Conservation (phyloP, 306 rosid genomes). For the Notholithocarpus densiflorus region DNA sequence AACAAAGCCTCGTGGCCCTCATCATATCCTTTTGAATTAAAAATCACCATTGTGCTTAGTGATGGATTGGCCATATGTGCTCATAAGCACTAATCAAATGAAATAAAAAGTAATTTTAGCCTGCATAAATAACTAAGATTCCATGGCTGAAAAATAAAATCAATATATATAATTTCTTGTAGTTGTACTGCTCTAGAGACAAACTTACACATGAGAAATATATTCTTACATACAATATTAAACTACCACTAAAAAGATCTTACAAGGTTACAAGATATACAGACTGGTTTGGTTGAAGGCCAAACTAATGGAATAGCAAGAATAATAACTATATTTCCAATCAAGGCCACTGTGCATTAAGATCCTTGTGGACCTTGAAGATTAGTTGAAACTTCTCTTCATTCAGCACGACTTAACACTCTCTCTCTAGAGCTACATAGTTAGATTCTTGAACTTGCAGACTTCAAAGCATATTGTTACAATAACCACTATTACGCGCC, state of each 20-base stretch:
- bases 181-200: not conserved
- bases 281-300: slow-evolving; percentile 11
- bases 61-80: not conserved
- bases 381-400: not conserved
- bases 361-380: slow-evolving; percentile 5
- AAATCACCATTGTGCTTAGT: not conserved
- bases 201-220: slow-evolving; percentile 4
- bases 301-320: not conserved
- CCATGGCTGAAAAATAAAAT: slow-evolving; percentile 1
- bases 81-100: not conserved
- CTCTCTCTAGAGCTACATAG: not conserved
- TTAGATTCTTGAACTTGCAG: not conserved
- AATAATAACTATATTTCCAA: not conserved
- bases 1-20: not conserved
- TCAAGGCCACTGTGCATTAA: not conserved
- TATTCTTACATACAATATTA: not conserved
- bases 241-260: not conserved
- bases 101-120: not conserved
- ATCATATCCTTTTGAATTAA: not conserved
- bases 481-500: not conserved
- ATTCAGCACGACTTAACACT: not conserved
- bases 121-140: not conserved
- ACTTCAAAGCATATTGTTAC: slow-evolving; percentile 1
- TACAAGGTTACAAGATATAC: slow-evolving; percentile 4
- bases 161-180: not conserved